Conservation (phyloP, 768 basidiomycete genomes). For the Hericium coralloides region DNA sequence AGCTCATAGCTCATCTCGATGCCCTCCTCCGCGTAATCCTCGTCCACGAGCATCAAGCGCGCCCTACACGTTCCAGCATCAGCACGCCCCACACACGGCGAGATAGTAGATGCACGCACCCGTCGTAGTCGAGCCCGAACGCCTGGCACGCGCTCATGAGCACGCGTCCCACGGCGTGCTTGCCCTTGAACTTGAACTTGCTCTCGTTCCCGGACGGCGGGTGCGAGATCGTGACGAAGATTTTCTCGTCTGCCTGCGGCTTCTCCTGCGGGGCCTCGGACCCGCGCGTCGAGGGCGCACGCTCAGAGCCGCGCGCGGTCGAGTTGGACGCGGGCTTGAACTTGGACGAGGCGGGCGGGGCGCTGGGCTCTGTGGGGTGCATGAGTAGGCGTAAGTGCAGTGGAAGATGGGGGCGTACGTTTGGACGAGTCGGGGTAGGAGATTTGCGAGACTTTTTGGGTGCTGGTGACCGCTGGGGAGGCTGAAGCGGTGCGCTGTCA, state of each 20-base stretch:
- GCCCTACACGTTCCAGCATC: neutral
- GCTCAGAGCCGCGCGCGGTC: neutral
- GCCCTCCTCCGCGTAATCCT: neutral
- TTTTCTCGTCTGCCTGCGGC: neutral
- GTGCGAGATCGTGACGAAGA: constrained; percentile 2
- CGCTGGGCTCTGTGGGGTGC: neutral
- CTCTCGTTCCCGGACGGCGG: neutral
- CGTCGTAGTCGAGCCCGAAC: neutral
- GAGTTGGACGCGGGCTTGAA: neutral
- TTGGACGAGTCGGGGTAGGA: no score
- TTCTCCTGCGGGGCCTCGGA: neutral
- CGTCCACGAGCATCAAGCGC: neutral
- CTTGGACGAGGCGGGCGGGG: neutral
- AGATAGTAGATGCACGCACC: neutral
- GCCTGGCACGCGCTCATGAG: constrained; percentile 1
- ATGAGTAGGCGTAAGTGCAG: neutral
- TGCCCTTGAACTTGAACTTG: constrained; percentile 6
- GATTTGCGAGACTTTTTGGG: no score
- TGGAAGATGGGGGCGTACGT: no score
- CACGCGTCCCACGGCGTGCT: constrained; percentile 1
- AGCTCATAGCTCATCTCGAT: constrained; percentile 1
- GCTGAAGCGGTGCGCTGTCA: no score
- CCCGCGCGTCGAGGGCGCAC: neutral
- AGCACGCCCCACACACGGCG: neutral
- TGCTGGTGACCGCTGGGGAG: no score